These are phyloP conservation scores for Kuraishia floccosa DNA, from an alignment of 805 yeast species.

Conservation along the genomic window DNA sequence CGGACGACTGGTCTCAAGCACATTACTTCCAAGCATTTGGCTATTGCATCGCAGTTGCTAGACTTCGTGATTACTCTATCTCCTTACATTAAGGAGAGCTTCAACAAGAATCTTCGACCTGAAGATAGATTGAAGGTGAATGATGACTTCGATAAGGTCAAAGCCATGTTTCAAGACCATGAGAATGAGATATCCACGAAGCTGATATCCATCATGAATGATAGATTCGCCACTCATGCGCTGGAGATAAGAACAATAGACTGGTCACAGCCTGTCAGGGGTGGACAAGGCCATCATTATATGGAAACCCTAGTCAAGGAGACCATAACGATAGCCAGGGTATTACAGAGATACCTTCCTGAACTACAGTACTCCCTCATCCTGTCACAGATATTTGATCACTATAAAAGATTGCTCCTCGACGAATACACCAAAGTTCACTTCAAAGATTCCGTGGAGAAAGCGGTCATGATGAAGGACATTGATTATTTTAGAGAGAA, in stretches of 20 bases:
- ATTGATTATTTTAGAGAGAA: conserved; percentile 55
- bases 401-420: conserved; percentile 43
- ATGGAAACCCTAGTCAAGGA: conserved; percentile 61
- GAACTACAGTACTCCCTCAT: conserved; percentile 31
- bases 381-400: conserved; percentile 39
- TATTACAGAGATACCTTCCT: conserved; percentile 46
- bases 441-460: conserved; percentile 38
- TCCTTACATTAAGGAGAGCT: conserved; percentile 20
- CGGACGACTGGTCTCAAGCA: conserved; percentile 63
- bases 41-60: conserved; percentile 56
- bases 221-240: conserved; percentile 43
- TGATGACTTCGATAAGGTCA: conserved; percentile 26
- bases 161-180: conserved; percentile 40
- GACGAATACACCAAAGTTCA: conserved; percentile 38
- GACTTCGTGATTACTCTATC: conserved; percentile 30
- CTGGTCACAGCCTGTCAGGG: conserved; percentile 34
- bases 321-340: conserved; percentile 50
- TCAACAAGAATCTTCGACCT: conserved; percentile 12
- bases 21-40: conserved; percentile 62
- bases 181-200: conserved; percentile 52
- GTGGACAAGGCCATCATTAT: conserved; percentile 42
- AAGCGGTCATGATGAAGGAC: conserved; percentile 45
- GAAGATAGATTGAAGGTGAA: conserved; percentile 20
- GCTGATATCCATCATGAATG: conserved; percentile 61
- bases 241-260: conserved; percentile 31